Percentiles rank a stretch among this genome's conserved stretches.
phyloP scores from a whole-genome alignment of 2,329 filamentous ascomycete species.

The Coleophoma crateriformis region DNA sequence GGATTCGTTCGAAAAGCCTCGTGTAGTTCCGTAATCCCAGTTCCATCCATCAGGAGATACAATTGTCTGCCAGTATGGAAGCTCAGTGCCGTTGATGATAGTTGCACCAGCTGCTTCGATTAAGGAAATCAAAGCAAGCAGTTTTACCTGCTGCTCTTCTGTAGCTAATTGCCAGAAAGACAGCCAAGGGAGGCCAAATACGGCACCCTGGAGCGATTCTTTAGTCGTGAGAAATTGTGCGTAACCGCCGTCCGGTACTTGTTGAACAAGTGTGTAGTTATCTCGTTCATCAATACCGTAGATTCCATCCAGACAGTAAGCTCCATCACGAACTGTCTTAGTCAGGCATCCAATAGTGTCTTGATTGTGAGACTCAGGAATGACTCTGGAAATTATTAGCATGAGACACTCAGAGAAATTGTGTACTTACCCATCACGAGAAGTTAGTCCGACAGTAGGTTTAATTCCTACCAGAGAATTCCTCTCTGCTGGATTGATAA shows the following conservation, averaged over 20 bases:
- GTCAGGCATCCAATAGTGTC: constrained; percentile 66
- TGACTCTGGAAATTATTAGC: constrained; percentile 48
- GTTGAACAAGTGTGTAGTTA: constrained; percentile 58
- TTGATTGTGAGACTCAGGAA: constrained; percentile 63
- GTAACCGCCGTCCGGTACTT: constrained; percentile 50
- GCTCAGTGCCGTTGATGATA: constrained; percentile 64
- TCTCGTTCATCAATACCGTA: constrained; percentile 58
- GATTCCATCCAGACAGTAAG: constrained; percentile 61
- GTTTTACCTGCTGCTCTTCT: constrained; percentile 44
- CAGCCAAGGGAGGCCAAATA: constrained; percentile 67
- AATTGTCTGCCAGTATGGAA: constrained; percentile 56
- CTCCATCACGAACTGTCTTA: constrained; percentile 63
- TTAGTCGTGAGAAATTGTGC: constrained; percentile 45
- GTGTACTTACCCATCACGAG: constrained; percentile 40
- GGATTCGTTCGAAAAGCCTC: constrained; percentile 64
- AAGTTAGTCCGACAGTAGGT: constrained; percentile 69
- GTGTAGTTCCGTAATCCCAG: constrained; percentile 61
- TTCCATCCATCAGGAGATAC: constrained; percentile 66
- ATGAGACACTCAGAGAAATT: constrained; percentile 28
- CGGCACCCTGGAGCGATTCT: constrained; percentile 50
- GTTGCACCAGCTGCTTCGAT: constrained; percentile 58
- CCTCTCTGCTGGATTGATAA: constrained; percentile 67
- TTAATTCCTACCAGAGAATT: constrained; percentile 70
- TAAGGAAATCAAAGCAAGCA: constrained; percentile 45
- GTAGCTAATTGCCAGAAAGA: constrained; percentile 63